phyloP scores from a whole-genome alignment of 148 eudicot species.

The Chenopodium quinoa region DNA sequence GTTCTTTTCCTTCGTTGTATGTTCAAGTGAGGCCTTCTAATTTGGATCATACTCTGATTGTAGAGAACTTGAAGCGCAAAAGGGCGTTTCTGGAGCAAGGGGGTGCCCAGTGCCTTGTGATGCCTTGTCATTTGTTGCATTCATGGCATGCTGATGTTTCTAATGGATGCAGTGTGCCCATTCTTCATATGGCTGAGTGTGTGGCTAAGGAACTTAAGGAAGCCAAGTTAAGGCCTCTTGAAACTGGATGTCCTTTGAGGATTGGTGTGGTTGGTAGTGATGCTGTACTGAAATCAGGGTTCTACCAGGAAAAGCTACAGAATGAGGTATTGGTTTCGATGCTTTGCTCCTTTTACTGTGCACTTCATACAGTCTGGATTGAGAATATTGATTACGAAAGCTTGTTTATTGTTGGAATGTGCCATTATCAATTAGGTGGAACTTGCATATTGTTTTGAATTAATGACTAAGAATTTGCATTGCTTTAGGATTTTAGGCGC shows the following conservation, averaged over 20 bases:
- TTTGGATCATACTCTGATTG: constrained; percentile 31
- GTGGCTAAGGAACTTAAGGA: constrained; percentile 79
- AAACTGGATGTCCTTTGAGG: constrained; percentile 58
- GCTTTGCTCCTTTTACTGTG: neutral
- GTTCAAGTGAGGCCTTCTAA: constrained; percentile 17
- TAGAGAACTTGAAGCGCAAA: constrained; percentile 48
- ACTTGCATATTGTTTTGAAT: neutral
- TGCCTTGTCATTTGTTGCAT: constrained; percentile 77
- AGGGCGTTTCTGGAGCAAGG: constrained; percentile 61
- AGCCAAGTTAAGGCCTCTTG: constrained; percentile 67
- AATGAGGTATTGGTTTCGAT: constrained; percentile 50
- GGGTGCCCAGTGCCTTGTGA: constrained; percentile 70
- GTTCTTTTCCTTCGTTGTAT: constrained; percentile 31
- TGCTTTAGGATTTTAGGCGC: neutral
- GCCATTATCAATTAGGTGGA: neutral
- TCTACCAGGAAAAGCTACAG: constrained; percentile 63
- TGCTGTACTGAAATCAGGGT: constrained; percentile 40
- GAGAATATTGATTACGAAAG: neutral
- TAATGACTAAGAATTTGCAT: neutral
- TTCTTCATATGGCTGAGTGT: constrained; percentile 80
- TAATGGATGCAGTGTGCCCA: constrained; percentile 51
- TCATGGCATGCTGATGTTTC: constrained; percentile 62
- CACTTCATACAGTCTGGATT: neutral
- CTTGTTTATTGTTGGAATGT: neutral
- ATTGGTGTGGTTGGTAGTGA: constrained; percentile 64